Conservation (phyloP, 1,284 basidiomycete species). For the Tilletia caries region DNA sequence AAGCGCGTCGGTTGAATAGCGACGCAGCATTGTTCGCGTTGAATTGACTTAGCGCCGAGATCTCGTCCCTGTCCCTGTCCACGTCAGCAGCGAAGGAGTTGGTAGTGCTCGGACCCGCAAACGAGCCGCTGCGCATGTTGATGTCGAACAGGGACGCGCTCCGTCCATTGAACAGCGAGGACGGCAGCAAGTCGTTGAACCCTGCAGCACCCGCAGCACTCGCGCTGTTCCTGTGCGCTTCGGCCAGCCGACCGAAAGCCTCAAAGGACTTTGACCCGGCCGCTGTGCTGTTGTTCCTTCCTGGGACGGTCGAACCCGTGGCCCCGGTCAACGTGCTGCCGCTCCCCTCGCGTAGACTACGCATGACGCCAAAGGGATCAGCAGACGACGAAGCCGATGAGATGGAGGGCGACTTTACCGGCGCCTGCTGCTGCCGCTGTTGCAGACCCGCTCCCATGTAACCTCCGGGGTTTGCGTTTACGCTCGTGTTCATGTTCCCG, state of each 20-base stretch:
- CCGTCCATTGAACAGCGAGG: not conserved
- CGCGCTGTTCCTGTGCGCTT: not conserved
- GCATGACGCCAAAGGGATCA: constrained; percentile 11
- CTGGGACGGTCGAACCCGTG: not conserved
- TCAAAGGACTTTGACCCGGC: not conserved
- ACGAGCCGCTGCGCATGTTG: not conserved
- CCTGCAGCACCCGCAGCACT: not conserved
- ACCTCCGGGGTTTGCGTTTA: not conserved
- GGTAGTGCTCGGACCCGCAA: not conserved
- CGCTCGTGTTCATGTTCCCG: not conserved
- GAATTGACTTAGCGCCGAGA: not conserved
- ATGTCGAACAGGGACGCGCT: not conserved
- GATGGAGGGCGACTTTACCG: not conserved
- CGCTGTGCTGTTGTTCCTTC: not conserved
- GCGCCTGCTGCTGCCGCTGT: not conserved
- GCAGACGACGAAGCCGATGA: constrained; percentile 1
- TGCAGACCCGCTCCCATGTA: not conserved
- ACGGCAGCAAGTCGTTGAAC: not conserved
- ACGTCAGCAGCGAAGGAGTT: not conserved
- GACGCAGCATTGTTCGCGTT: not conserved
- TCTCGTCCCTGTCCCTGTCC: not conserved
- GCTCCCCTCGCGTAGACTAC: constrained; percentile 3
- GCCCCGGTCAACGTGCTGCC: constrained; percentile 10
- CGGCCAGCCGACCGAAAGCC: not conserved
- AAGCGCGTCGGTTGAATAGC: not conserved